Percentiles rank a stretch among this genome's conserved stretches.
Evolutionary conservation across 345 rosid genomes (phyloP).

Genomic region (Populus davidiana): DNA sequence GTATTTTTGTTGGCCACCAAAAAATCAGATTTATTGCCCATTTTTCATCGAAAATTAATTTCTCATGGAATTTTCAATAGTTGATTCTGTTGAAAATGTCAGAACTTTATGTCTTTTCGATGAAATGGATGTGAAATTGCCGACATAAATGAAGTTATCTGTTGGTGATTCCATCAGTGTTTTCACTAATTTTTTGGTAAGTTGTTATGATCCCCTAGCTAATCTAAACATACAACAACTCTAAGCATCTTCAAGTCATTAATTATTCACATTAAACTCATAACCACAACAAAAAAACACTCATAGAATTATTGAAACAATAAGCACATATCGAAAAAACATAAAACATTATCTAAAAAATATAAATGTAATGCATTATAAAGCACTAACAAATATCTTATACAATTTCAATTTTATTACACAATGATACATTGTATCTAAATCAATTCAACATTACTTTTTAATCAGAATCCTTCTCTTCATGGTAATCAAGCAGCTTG

Average conservation of each 20-base stretch:
- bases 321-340: not conserved
- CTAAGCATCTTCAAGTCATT: not conserved
- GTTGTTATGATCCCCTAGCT: not conserved
- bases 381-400: too few species aligned
- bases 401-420: too few species aligned
- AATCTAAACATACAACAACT: not conserved
- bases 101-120: not conserved
- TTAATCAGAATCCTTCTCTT: not conserved
- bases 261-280: not conserved
- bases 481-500: constrained; percentile 12
- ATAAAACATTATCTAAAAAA: too few species aligned
- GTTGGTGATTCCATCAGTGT: too few species aligned
- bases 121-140: too few species aligned
- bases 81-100: not conserved
- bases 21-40: not conserved
- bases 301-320: not conserved
- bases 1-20: too few species aligned
- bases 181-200: too few species aligned
- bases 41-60: too few species aligned
- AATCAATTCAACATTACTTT: not conserved
- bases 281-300: not conserved
- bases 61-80: too few species aligned
- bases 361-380: too few species aligned
- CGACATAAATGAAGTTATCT: too few species aligned
- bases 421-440: not conserved